Evolutionary conservation across 179 eudicot genomes (phyloP).

Genomic region (Silene noctiflora): DNA sequence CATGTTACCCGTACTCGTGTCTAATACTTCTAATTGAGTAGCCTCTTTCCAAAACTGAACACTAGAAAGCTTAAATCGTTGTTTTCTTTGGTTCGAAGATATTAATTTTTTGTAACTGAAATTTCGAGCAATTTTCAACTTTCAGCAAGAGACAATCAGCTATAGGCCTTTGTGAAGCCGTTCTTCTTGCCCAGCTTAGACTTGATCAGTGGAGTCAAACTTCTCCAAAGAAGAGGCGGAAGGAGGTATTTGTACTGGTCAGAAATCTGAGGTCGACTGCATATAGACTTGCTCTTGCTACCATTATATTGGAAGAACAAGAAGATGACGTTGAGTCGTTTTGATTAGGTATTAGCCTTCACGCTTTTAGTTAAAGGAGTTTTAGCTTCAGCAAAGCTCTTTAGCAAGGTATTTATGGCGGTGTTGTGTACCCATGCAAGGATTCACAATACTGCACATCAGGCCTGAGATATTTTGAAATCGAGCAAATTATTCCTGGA

Average conservation of each 20-base stretch:
- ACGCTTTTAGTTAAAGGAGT: neutral
- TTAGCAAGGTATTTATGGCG: neutral
- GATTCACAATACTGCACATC: neutral
- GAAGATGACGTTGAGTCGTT: slow-evolving; percentile 54
- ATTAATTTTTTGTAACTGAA: neutral
- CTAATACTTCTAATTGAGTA: too few relatives aligned
- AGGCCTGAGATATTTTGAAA: neutral
- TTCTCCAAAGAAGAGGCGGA: slow-evolving; percentile 52
- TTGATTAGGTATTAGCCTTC: slow-evolving; percentile 21
- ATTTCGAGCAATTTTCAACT: neutral
- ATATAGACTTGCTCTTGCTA: slow-evolving; percentile 72
- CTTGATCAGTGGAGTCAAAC: slow-evolving; percentile 67
- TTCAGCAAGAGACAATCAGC: slow-evolving; percentile 77
- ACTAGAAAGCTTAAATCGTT: neutral
- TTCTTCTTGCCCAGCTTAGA: slow-evolving; percentile 57
- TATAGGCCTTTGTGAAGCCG: slow-evolving; percentile 63
- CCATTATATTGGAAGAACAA: slow-evolving; percentile 62
- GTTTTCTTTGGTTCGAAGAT: neutral
- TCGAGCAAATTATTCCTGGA: neutral
- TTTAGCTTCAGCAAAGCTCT: neutral
- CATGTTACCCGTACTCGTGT: neutral
- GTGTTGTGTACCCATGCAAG: neutral
- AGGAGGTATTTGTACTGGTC: slow-evolving; percentile 71
- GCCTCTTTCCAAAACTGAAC: neutral
- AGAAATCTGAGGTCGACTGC: slow-evolving; percentile 82